Percentiles rank a stretch among this genome's conserved stretches.
These are phyloP conservation scores for Homolaphlyctis polyrhiza DNA, from an alignment of 371 early-diverging fungal genomes.

Conservation along the genomic window DNA sequence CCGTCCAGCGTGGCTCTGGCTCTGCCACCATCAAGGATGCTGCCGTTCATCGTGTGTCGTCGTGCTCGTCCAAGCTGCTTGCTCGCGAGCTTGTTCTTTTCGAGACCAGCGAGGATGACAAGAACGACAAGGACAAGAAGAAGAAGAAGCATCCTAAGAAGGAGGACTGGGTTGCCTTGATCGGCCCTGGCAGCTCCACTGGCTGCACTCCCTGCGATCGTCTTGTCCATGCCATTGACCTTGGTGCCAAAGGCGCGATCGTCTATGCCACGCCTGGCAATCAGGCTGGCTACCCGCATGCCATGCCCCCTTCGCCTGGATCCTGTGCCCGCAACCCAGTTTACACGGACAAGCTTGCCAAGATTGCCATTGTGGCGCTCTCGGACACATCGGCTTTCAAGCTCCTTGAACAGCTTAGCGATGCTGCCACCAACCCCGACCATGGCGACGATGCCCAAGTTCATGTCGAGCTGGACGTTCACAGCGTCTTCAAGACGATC, in stretches of 20 bases:
- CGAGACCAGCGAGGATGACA: no score
- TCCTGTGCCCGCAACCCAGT: slow-evolving; percentile 4
- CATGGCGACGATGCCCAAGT: neutral
- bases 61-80: no score
- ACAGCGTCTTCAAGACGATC: neutral
- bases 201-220: slow-evolving; percentile 8
- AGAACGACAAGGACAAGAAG: neutral
- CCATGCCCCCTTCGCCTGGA: slow-evolving; percentile 9
- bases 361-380: slow-evolving; percentile 4
- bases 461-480: slow-evolving; percentile 3
- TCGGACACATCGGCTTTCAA: slow-evolving; percentile 10
- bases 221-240: neutral
- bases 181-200: neutral
- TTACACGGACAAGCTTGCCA: neutral
- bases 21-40: no score
- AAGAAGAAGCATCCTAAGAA: no score
- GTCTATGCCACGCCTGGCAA: slow-evolving; percentile 2
- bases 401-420: slow-evolving; percentile 3
- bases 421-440: neutral
- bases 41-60: no score
- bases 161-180: slow-evolving; percentile 13
- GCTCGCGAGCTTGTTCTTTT: no score
- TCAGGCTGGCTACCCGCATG: slow-evolving; percentile 9
- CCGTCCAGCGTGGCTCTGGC: slow-evolving; percentile 1
- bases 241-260: slow-evolving; percentile 4